These are phyloP conservation scores for Arthrobotrys iridis DNA, from an alignment of 2,329 filamentous ascomycete species.

Conservation along the genomic window DNA sequence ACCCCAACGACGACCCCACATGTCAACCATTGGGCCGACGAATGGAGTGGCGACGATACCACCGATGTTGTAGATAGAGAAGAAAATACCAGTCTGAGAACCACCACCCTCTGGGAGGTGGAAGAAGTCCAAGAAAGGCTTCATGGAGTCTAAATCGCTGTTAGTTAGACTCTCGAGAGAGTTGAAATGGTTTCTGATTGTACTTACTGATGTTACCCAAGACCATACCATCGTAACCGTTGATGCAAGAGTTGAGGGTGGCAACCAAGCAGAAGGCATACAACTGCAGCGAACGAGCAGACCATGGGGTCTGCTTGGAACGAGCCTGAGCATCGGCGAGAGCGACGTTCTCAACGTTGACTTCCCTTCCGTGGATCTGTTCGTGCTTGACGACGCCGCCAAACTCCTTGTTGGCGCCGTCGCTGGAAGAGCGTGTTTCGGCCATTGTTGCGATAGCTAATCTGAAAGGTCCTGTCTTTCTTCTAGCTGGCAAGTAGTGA, in stretches of 20 bases:
- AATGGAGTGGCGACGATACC: slow-evolving; percentile 65
- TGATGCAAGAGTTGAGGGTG: slow-evolving; percentile 67
- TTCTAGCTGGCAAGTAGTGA: slow-evolving; percentile 44
- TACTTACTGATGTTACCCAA: slow-evolving; percentile 62
- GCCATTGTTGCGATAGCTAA: slow-evolving; percentile 43
- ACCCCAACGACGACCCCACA: slow-evolving; percentile 64
- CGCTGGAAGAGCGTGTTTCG: slow-evolving; percentile 44
- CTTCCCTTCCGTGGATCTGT: slow-evolving; percentile 44
- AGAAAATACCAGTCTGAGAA: slow-evolving; percentile 66
- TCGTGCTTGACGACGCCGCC: slow-evolving; percentile 50
- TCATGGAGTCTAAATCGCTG: slow-evolving; percentile 62
- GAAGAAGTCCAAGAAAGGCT: slow-evolving; percentile 62
- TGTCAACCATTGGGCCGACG: slow-evolving; percentile 65
- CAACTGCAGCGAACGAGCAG: slow-evolving; percentile 63
- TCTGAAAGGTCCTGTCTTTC: slow-evolving; percentile 48
- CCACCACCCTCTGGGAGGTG: slow-evolving; percentile 63
- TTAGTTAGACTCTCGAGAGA: neutral
- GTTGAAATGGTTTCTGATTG: neutral
- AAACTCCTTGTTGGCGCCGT: slow-evolving; percentile 52
- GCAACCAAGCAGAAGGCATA: slow-evolving; percentile 66
- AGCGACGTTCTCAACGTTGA: slow-evolving; percentile 51
- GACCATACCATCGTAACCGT: slow-evolving; percentile 67
- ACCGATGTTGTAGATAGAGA: slow-evolving; percentile 68
- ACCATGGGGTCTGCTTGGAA: slow-evolving; percentile 60
- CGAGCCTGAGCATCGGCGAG: slow-evolving; percentile 52